These are phyloP conservation scores for Coniella lustricola DNA, from an alignment of 2,329 filamentous ascomycete genomes.

Conservation along the genomic window DNA sequence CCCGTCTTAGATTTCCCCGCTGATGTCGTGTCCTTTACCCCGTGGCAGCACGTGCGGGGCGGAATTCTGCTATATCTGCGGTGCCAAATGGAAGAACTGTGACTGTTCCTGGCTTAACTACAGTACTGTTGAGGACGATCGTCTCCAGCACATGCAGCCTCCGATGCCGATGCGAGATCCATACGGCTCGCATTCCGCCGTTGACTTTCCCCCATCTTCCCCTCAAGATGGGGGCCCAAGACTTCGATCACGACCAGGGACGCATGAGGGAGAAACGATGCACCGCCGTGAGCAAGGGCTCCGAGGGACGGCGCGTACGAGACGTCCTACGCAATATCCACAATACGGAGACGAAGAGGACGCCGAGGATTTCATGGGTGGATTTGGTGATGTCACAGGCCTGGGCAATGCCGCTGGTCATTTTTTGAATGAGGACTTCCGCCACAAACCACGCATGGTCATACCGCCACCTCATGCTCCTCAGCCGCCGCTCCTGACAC, in stretches of 20 bases:
- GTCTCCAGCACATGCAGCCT: slow-evolving; percentile 45
- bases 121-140: slow-evolving; percentile 46
- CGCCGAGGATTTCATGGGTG: slow-evolving; percentile 27
- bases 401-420: slow-evolving; percentile 48
- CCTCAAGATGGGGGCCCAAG: slow-evolving; percentile 25
- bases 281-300: slow-evolving; percentile 40
- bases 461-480: slow-evolving; percentile 26
- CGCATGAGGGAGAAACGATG: slow-evolving; percentile 42
- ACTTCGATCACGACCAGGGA: slow-evolving; percentile 25
- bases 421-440: slow-evolving; percentile 56
- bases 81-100: slow-evolving; percentile 73
- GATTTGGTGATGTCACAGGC: slow-evolving; percentile 31
- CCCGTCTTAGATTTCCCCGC: background rate
- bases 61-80: slow-evolving; percentile 84
- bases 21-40: background rate
- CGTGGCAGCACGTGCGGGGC: slow-evolving; percentile 61
- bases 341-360: slow-evolving; percentile 30
- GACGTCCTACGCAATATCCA: slow-evolving; percentile 29
- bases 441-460: slow-evolving; percentile 31
- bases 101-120: slow-evolving; percentile 76
- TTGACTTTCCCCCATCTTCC: slow-evolving; percentile 22
- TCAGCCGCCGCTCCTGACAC: slow-evolving; percentile 19
- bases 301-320: slow-evolving; percentile 35
- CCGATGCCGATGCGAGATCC: slow-evolving; percentile 28
- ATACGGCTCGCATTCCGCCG: slow-evolving; percentile 5